phyloP scores from a whole-genome alignment of 2,329 filamentous ascomycete species.

The Juglanconis sp. region DNA sequence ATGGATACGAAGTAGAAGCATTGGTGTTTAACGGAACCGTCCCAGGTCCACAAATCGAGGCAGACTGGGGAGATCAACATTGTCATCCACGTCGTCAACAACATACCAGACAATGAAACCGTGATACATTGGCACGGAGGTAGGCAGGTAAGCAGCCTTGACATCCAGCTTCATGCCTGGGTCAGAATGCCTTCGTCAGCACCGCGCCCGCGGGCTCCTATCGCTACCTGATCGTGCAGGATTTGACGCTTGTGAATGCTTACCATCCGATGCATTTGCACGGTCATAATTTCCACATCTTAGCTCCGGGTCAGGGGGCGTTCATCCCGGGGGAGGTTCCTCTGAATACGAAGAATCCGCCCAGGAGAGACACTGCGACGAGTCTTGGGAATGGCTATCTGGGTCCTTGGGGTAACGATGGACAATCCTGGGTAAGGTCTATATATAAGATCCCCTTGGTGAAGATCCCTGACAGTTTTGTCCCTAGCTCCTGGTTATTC shows the following conservation, averaged over 20 bases:
- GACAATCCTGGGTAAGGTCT: slow-evolving; percentile 27
- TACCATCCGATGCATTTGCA: slow-evolving; percentile 48
- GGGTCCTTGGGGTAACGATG: slow-evolving; percentile 29
- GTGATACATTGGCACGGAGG: slow-evolving; percentile 34
- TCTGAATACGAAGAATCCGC: slow-evolving; percentile 30
- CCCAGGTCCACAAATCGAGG: slow-evolving; percentile 24
- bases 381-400: slow-evolving; percentile 28
- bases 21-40: slow-evolving; percentile 22
- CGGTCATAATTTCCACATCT: slow-evolving; percentile 47
- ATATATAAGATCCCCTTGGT: not conserved
- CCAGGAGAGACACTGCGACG: slow-evolving; percentile 33
- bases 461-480: slow-evolving; percentile 15
- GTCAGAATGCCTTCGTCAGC: slow-evolving; percentile 2
- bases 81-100: slow-evolving; percentile 25
- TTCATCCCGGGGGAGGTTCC: slow-evolving; percentile 16
- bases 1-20: not conserved
- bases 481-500: slow-evolving; percentile 23
- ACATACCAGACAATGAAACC: slow-evolving; percentile 23
- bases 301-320: slow-evolving; percentile 28
- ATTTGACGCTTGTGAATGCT: slow-evolving; percentile 11
- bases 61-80: slow-evolving; percentile 27
- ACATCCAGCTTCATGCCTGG: too few relatives aligned
- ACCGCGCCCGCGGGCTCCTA: not conserved
- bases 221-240: slow-evolving; percentile 1
- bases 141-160: slow-evolving; percentile 25